phyloP scores from a whole-genome alignment of 2,329 filamentous ascomycete genomes.

The Xylaria digitata region DNA sequence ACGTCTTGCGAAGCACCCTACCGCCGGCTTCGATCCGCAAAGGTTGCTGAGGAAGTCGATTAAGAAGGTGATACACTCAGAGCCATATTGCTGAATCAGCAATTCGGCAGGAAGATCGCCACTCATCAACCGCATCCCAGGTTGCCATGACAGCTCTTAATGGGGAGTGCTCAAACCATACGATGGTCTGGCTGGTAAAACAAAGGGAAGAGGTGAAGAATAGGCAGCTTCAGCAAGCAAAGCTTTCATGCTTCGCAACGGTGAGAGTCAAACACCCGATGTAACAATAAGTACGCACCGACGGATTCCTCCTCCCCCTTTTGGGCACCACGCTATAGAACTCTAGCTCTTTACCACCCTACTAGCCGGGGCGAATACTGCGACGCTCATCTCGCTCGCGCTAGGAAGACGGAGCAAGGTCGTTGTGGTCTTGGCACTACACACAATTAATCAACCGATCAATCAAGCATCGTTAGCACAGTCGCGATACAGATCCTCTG shows the following conservation, averaged over 20 bases:
- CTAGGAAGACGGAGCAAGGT: neutral
- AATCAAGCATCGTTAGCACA: conserved; percentile 8
- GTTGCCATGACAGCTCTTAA: conserved; percentile 16
- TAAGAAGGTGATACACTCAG: conserved; percentile 10
- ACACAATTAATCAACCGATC: conserved; percentile 1
- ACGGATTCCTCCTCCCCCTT: conserved; percentile 9
- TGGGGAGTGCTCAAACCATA: conserved; percentile 19
- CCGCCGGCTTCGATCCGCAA: conserved; percentile 17
- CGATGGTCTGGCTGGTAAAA: conserved; percentile 13
- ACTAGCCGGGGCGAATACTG: conserved; percentile 13
- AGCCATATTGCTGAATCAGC: conserved; percentile 16
- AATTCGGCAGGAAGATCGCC: conserved; percentile 18
- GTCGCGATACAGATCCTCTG: conserved; percentile 6
- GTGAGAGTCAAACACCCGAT: conserved; percentile 9
- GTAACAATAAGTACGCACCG: conserved; percentile 14
- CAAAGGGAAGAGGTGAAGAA: conserved; percentile 19
- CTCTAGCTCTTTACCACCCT: conserved; percentile 14
- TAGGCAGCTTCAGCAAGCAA: conserved; percentile 12
- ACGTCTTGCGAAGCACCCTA: conserved; percentile 26
- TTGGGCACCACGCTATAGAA: conserved; percentile 7
- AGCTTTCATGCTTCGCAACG: conserved; percentile 15
- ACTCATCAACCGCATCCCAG: conserved; percentile 4
- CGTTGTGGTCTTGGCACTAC: neutral
- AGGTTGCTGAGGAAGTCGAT: conserved; percentile 20
- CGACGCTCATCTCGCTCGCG: neutral